phyloP scores from a whole-genome alignment of 2,329 filamentous ascomycete species.

The Pochonia chlamydosporia region DNA sequence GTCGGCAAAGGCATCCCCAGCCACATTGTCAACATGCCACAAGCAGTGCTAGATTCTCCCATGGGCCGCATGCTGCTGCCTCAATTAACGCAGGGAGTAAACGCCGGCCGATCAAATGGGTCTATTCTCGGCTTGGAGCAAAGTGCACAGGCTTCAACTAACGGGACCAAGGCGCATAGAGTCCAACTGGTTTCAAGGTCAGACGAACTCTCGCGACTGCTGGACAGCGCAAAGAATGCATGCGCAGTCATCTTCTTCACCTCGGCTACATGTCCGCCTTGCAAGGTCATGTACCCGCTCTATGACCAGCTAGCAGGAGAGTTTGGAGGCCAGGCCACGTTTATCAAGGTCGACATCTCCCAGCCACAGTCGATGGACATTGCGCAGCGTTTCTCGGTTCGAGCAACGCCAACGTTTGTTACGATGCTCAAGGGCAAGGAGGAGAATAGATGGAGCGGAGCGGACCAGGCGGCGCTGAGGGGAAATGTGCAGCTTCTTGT shows the following conservation, averaged over 20 bases:
- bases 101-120: constrained; percentile 42
- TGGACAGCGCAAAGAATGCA: constrained; percentile 56
- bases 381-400: constrained; percentile 59
- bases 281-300: constrained; percentile 73
- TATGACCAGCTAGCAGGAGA: constrained; percentile 78
- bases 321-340: constrained; percentile 57
- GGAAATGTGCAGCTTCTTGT: constrained; percentile 69
- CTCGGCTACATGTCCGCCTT: constrained; percentile 78
- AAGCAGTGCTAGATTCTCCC: constrained; percentile 78
- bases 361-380: constrained; percentile 58
- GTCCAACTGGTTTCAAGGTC: constrained; percentile 56
- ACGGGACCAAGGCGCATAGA: constrained; percentile 9
- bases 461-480: constrained; percentile 60
- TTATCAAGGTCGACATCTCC: constrained; percentile 81
- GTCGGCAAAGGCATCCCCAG: constrained; percentile 83
- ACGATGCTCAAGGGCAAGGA: constrained; percentile 74
- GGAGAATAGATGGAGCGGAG: constrained; percentile 75
- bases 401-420: constrained; percentile 82
- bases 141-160: constrained; percentile 20
- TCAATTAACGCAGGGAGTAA: constrained; percentile 50
- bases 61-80: constrained; percentile 85
- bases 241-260: constrained; percentile 90
- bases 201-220: constrained; percentile 23
- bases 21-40: constrained; percentile 78
- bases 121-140: constrained; percentile 48